Evolutionary conservation across 1,284 basidiomycete genomes (phyloP).

Genomic region (Trichosporon ovoides): DNA sequence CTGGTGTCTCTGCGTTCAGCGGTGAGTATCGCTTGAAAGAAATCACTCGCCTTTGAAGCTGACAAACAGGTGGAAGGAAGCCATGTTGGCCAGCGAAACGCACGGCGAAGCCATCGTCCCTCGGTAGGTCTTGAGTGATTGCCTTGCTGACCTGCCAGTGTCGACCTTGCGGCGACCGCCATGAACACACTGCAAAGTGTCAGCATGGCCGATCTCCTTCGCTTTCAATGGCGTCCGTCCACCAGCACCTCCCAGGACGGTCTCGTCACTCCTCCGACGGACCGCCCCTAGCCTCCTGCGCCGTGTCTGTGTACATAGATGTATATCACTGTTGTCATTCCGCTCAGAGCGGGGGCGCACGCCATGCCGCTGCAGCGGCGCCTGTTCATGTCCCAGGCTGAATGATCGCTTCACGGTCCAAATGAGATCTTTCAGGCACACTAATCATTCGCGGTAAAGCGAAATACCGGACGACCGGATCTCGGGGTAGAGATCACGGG

Average conservation of each 20-base stretch:
- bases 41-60: no score
- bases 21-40: conserved; percentile 25
- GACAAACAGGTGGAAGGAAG: conserved; percentile 43
- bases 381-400: no score
- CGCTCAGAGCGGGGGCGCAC: no score
- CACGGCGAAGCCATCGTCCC: conserved; percentile 43
- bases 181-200: conserved; percentile 35
- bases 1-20: conserved; percentile 48
- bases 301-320: no score
- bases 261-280: not conserved
- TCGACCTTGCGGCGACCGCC: conserved; percentile 41
- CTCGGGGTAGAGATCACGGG: no score
- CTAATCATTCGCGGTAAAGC: no score
- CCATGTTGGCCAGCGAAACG: conserved; percentile 36
- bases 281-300: no score
- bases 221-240: conserved; percentile 23
- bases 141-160: conserved; percentile 22
- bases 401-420: no score
- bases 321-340: no score
- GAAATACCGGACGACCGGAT: no score
- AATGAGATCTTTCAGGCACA: no score
- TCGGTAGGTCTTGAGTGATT: conserved; percentile 21
- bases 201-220: conserved; percentile 36
- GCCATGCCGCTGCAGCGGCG: no score
- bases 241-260: not conserved